A percentile compares a stretch with the other conserved stretches of the same genome.
These are phyloP conservation scores for Eimeria sp. DNA, from an alignment of 169 alveolate genomes.

Conservation along the genomic window DNA sequence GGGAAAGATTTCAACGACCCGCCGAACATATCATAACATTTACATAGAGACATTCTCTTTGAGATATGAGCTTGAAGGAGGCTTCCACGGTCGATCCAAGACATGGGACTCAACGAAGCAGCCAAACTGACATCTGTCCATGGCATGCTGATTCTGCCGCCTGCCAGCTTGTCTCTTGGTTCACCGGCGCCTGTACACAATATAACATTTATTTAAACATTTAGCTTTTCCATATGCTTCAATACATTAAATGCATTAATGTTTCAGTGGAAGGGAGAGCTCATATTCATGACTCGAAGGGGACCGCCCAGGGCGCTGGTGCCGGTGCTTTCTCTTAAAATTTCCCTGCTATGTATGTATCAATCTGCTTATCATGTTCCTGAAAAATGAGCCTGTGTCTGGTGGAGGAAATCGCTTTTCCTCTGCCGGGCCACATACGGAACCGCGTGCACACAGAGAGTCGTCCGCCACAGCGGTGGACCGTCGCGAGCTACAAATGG, in stretches of 20 bases:
- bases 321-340: no score
- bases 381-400: not conserved
- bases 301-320: no score
- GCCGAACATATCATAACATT: conserved; percentile 16
- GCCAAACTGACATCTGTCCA: conserved; percentile 69
- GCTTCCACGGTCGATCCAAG: conserved; percentile 53
- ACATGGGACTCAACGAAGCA: conserved; percentile 65
- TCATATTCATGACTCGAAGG: no score
- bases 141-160: conserved; percentile 26
- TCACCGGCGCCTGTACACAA: not conserved
- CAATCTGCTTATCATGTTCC: not conserved
- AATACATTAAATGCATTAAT: no score
- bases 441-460: not conserved
- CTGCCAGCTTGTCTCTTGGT: not conserved
- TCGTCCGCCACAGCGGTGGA: not conserved
- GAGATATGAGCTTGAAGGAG: conserved; percentile 13
- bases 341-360: not conserved
- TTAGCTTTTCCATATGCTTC: no score
- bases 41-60: not conserved
- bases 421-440: not conserved
- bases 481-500: not conserved
- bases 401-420: not conserved
- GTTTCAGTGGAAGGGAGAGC: no score
- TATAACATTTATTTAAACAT: not conserved
- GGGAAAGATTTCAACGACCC: not conserved